These are phyloP conservation scores for Oryza brachyantha DNA, from an alignment of 176 grass and related monocot species.

Conservation along the genomic window DNA sequence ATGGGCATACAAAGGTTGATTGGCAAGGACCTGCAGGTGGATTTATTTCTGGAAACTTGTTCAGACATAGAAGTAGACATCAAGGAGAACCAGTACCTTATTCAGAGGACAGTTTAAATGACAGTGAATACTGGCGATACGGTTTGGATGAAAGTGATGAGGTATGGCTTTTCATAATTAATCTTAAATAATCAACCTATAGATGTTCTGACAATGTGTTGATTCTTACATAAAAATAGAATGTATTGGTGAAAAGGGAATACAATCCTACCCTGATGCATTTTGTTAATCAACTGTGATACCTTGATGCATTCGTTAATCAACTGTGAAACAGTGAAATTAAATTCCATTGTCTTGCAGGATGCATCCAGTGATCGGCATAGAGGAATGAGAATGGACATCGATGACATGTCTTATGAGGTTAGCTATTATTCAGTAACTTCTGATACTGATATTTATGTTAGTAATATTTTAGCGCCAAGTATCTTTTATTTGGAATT, in stretches of 20 bases:
- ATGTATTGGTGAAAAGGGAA: neutral
- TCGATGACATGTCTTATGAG: conserved; percentile 85
- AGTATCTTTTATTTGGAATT: neutral
- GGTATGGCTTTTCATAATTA: conserved; percentile 38
- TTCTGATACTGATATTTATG: neutral
- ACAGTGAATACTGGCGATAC: conserved; percentile 34
- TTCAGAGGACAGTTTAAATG: conserved; percentile 30
- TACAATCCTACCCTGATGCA: neutral
- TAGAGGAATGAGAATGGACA: conserved; percentile 78
- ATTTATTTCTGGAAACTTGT: conserved; percentile 23
- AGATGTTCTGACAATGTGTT: neutral
- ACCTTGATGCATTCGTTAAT: neutral
- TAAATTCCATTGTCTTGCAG: conserved; percentile 28
- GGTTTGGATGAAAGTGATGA: conserved; percentile 47
- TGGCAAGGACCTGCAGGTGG: conserved; percentile 1
- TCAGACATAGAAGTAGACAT: conserved; percentile 16
- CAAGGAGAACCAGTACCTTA: conserved; percentile 13
- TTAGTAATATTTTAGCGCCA: neutral
- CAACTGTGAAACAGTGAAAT: neutral
- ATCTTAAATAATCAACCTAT: neutral
- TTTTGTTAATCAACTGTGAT: neutral
- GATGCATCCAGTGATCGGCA: conserved; percentile 45
- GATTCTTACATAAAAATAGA: neutral
- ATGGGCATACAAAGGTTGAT: neutral
- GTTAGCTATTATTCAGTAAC: conserved; percentile 37